A percentile compares a stretch with the other conserved stretches of the same genome.
Conservation (phyloP, 2,329 filamentous ascomycete genomes). For the Fusarium oligoseptatum region DNA sequence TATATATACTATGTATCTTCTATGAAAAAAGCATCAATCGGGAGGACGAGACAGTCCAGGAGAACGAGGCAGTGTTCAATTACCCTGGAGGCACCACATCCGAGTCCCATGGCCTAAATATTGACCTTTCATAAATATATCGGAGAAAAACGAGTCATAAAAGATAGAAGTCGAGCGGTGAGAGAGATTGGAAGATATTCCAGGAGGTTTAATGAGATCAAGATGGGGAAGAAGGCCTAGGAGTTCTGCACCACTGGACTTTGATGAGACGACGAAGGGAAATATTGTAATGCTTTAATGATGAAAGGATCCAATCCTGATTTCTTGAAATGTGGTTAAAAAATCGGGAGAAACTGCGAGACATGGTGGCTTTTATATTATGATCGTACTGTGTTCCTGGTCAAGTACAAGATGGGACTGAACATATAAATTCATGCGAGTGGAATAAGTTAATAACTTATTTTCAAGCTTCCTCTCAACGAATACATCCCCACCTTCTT, state of each 20-base stretch:
- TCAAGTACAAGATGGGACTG: no score
- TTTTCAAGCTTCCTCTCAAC: no score
- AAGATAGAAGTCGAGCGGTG: not conserved
- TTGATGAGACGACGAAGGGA: not conserved
- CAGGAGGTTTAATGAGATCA: not conserved
- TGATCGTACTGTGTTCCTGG: no score
- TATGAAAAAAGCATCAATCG: no score
- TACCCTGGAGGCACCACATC: not conserved
- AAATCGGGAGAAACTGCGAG: not conserved
- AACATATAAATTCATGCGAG: no score
- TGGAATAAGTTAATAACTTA: no score
- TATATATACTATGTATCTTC: no score
- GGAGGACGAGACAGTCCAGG: not conserved
- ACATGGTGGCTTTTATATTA: not conserved
- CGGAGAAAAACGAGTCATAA: fast-evolving
- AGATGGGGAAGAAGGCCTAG: not conserved
- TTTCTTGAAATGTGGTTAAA: not conserved
- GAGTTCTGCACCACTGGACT: not conserved
- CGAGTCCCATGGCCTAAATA: not conserved
- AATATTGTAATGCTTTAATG: not conserved
- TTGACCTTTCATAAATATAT: no score
- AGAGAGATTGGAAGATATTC: not conserved
- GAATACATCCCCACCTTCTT: no score
- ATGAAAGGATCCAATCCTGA: not conserved
- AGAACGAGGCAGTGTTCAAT: not conserved